Evolutionary conservation across 2,329 filamentous ascomycete species (phyloP), one percentile per base, ranked within the genome.

Genomic region (Venturia oleaginea): DNA sequence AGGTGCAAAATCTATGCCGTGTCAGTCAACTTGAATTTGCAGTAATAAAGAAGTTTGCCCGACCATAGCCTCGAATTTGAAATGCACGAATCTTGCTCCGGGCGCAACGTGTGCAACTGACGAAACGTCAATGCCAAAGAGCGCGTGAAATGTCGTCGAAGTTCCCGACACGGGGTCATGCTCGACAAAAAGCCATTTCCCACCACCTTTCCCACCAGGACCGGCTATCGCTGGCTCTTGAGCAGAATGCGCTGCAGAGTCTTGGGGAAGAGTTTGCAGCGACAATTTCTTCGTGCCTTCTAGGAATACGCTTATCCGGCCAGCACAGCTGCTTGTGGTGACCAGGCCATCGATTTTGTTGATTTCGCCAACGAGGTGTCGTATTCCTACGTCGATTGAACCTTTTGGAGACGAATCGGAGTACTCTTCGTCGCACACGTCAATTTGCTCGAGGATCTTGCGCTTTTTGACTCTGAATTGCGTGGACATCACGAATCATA

Each of bases 31-130:
- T 60, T 61, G 11, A 60, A 64, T 32, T 13, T 55, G 63, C 64
- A 65, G n/a, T 40, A 59, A 43, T 46, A 59, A 40, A 60, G 61
- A n/a, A 59, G 65, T 48, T 42, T 7, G 30, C 65, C 63, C 30
- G 65, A 96, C 92, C 91, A 97, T 92, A 4, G 92, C 91, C 74
- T 97, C 92, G 72, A 95, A 97, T 75, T 96, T 94, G 77, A 96
- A 90, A 75, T 93, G 91, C 68, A 60, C 38, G 64, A 64, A 8
- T 64, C 38, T 60, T 60, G 46, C 54, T 59, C 59, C 59, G n/a
- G 59, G n/a, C 22, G 2, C 37, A 40, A 42, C 17, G 34, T 3
- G 19, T 27, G 37, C 24, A 24, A 3, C 11, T 43, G 37, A 22
- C 22, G 37, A 40, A 7, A 37, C n/a, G 69, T 73, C 72, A 19